Evolutionary conservation across 768 basidiomycete species (phyloP).

Genomic region (Kwoniella dendrophila): DNA sequence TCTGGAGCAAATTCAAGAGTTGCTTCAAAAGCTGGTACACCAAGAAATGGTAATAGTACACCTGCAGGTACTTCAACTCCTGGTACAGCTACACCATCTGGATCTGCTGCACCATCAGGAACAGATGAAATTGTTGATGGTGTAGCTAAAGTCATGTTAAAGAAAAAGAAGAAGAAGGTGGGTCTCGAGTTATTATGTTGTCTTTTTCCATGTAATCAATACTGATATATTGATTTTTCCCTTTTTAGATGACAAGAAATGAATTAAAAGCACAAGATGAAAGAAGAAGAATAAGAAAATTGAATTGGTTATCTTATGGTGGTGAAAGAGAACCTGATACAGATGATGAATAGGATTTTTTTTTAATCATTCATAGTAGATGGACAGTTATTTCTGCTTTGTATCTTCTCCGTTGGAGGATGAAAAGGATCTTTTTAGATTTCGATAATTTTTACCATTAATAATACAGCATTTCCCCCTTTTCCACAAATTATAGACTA

Average conservation of each 20-base stretch:
- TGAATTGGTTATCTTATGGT: constrained; percentile 79
- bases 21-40: constrained; percentile 70
- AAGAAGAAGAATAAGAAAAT: constrained; percentile 73
- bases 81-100: constrained; percentile 77
- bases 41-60: constrained; percentile 58
- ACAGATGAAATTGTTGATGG: constrained; percentile 45
- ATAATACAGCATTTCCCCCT: not conserved
- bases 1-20: constrained; percentile 72
- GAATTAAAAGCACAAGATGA: constrained; percentile 85
- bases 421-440: no score
- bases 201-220: not conserved
- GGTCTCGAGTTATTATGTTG: no score
- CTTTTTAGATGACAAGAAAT: constrained; percentile 51
- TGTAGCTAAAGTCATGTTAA: constrained; percentile 41
- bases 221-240: not conserved
- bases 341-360: constrained; percentile 39
- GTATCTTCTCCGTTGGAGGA: no score
- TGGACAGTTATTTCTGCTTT: no score
- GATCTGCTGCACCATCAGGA: constrained; percentile 56
- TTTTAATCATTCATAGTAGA: not conserved
- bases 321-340: constrained; percentile 60
- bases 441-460: not conserved
- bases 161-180: constrained; percentile 84
- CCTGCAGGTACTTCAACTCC: constrained; percentile 59
- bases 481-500: not conserved